Percentiles rank a stretch among this genome's conserved stretches.
Conservation (phyloP, 108 stramenopile genomes). For the Licmophora abbreviata region DNA sequence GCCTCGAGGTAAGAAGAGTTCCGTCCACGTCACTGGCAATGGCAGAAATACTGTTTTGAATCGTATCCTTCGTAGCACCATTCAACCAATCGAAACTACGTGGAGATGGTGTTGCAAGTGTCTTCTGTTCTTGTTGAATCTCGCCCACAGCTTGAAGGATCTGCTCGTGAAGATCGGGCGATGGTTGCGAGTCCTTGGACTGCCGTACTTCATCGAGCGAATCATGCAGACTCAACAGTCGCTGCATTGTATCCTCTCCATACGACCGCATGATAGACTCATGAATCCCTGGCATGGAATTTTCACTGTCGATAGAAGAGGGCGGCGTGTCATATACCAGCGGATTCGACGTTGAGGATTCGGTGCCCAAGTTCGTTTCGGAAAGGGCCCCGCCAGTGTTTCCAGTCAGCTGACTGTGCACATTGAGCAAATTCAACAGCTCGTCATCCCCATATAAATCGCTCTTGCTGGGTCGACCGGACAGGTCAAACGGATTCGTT, state of each 20-base stretch:
- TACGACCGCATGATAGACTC: too few species aligned
- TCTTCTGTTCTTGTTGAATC: conserved; percentile 11
- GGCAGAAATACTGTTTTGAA: conserved; percentile 34
- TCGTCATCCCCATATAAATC: conserved; percentile 70
- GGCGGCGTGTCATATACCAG: too few species aligned
- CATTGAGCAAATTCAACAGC: conserved; percentile 33
- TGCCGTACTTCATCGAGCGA: too few species aligned
- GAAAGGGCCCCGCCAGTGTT: conserved; percentile 3
- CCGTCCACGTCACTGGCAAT: conserved; percentile 89
- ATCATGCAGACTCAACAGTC: too few species aligned
- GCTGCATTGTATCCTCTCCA: too few species aligned
- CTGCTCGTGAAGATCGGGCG: conserved; percentile 61
- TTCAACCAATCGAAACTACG: neutral
- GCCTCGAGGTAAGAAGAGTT: conserved; percentile 55
- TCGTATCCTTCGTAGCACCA: conserved; percentile 12
- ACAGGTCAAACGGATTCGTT: neutral
- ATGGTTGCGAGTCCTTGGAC: too few species aligned
- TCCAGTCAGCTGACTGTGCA: conserved; percentile 38
- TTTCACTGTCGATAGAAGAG: too few species aligned
- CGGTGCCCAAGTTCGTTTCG: conserved; percentile 1
- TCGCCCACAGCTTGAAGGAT: conserved; percentile 45
- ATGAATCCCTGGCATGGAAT: too few species aligned
- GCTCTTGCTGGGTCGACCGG: conserved; percentile 29
- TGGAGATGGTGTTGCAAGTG: neutral
- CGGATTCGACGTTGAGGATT: too few species aligned